A percentile compares a stretch with the other conserved stretches of the same genome.
phyloP scores from a whole-genome alignment of 2,329 filamentous ascomycete species.

The Microdochium bolleyi region DNA sequence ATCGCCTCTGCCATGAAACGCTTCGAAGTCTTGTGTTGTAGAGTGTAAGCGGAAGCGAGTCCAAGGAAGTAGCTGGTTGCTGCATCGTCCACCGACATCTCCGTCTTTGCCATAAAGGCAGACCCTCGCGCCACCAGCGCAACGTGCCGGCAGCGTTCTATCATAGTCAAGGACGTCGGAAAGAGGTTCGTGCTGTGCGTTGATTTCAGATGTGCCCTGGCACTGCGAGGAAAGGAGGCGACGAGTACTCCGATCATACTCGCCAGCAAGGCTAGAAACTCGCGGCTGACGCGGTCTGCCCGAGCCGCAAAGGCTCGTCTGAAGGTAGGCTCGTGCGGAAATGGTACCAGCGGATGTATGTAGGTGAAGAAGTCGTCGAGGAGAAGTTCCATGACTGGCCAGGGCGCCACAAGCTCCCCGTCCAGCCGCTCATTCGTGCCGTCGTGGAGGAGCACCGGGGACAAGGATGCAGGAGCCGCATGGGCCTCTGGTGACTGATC shows the following conservation, averaged over 20 bases:
- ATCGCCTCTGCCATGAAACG: constrained; percentile 68
- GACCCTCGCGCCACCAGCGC: constrained; percentile 60
- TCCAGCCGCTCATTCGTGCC: constrained; percentile 32
- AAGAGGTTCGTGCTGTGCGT: constrained; percentile 58
- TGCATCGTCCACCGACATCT: constrained; percentile 52
- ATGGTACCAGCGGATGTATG: constrained; percentile 68
- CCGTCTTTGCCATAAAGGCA: constrained; percentile 31
- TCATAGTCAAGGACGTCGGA: constrained; percentile 60
- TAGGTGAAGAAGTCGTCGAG: constrained; percentile 81
- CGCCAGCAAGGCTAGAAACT: constrained; percentile 63
- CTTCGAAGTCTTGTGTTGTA: constrained; percentile 58
- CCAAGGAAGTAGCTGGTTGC: constrained; percentile 72
- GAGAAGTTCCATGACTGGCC: constrained; percentile 58
- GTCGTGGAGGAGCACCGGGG: constrained; percentile 35
- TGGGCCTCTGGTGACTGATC: constrained; percentile 22
- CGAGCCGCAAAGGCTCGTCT: constrained; percentile 58
- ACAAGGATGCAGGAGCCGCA: constrained; percentile 3
- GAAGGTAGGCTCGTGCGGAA: constrained; percentile 74
- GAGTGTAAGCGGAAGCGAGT: constrained; percentile 57
- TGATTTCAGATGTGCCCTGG: constrained; percentile 59
- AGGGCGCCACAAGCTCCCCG: constrained; percentile 64
- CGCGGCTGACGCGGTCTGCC: constrained; percentile 56
- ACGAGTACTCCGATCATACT: constrained; percentile 71
- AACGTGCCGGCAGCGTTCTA: constrained; percentile 63
- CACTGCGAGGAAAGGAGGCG: constrained; percentile 67